Percentiles rank a stretch among this genome's conserved stretches.
Conservation (phyloP, 257 asterid genomes). For the Primulina huaijiensis region DNA sequence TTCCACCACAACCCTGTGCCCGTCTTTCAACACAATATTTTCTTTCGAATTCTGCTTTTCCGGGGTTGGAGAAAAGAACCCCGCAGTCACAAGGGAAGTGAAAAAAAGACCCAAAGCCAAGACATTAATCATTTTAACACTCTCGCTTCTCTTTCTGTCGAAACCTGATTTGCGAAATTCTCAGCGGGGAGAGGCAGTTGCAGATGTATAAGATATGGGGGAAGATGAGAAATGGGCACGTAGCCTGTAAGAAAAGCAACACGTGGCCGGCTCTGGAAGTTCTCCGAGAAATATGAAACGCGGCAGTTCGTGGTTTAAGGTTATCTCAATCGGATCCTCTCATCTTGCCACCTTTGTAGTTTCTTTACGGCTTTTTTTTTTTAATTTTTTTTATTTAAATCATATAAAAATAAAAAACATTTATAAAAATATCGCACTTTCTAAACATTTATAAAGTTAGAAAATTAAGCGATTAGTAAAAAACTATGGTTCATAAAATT, state of each 20-base stretch:
- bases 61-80: slow-evolving; percentile 43
- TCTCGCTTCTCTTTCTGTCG: not conserved
- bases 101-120: slow-evolving; percentile 47
- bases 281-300: not conserved
- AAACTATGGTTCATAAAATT: too few relatives aligned
- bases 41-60: slow-evolving; percentile 27
- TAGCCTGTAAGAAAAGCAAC: slow-evolving; percentile 20
- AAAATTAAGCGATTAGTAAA: too few relatives aligned
- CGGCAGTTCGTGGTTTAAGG: not conserved
- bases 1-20: slow-evolving; percentile 58
- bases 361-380: too few relatives aligned
- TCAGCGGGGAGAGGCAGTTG: slow-evolving; percentile 19
- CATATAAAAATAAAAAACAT: too few relatives aligned
- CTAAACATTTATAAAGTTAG: too few relatives aligned
- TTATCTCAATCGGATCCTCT: too few relatives aligned
- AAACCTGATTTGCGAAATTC: slow-evolving; percentile 13
- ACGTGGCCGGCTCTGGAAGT: not conserved
- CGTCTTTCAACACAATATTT: slow-evolving; percentile 47
- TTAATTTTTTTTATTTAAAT: too few relatives aligned
- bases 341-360: not conserved
- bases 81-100: slow-evolving; percentile 46
- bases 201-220: not conserved
- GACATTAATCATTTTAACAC: slow-evolving; percentile 40
- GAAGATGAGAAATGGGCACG: slow-evolving; percentile 26
- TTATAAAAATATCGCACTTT: too few relatives aligned